A percentile compares a stretch with the other conserved stretches of the same genome.
Conservation (phyloP, 768 basidiomycete species). For the Pholiota molesta region DNA sequence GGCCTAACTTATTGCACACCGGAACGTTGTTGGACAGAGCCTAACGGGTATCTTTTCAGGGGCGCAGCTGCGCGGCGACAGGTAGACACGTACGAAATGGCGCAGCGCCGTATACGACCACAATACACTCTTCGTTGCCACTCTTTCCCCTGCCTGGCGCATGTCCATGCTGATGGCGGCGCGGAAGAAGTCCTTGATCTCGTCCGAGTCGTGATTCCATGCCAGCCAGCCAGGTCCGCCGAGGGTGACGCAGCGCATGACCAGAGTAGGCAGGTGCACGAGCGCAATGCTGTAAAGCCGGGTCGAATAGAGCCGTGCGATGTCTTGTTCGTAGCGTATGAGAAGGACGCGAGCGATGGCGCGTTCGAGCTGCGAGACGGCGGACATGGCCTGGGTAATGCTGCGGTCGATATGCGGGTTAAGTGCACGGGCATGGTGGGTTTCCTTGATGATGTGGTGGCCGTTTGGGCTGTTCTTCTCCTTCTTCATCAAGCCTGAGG, state of each 20-base stretch:
- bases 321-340: constrained; percentile 74
- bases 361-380: constrained; percentile 69
- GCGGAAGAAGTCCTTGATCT: constrained; percentile 76
- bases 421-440: constrained; percentile 27
- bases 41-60: constrained; percentile 36
- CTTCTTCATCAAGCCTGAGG: constrained; percentile 52
- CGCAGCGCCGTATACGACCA: constrained; percentile 81
- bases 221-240: constrained; percentile 72
- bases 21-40: constrained; percentile 71
- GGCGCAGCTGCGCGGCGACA: constrained; percentile 14
- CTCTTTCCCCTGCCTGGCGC: constrained; percentile 75
- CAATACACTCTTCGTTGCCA: constrained; percentile 78
- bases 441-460: constrained; percentile 34
- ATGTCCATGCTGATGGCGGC: constrained; percentile 75
- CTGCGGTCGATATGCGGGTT: constrained; percentile 56
- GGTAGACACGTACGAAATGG: constrained; percentile 61
- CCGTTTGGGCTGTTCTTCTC: constrained; percentile 33
- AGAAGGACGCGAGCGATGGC: constrained; percentile 70
- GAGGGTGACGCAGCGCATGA: constrained; percentile 63
- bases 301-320: constrained; percentile 73
- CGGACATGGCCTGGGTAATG: constrained; percentile 57
- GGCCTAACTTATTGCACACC: constrained; percentile 64
- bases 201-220: constrained; percentile 66
- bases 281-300: constrained; percentile 66
- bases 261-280: constrained; percentile 67